Evolutionary conservation across 225 moss, liverwort and hornwort species (phyloP).

Genomic region (Straminergon stramineum): DNA sequence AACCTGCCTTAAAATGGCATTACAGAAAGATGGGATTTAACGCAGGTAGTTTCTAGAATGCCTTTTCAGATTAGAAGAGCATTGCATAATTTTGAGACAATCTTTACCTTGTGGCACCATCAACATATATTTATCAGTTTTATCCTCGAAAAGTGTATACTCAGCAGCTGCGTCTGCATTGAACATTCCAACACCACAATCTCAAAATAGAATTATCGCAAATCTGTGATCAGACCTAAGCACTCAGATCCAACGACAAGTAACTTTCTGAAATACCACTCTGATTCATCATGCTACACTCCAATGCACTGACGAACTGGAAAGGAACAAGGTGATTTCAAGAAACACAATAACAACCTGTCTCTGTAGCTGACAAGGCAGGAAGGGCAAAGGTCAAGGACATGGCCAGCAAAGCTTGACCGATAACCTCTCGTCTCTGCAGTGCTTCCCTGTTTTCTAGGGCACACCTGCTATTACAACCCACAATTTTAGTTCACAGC

Average conservation of each 20-base stretch:
- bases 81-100: background rate
- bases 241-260: background rate
- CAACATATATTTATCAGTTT: conserved; percentile 55
- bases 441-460: background rate
- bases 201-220: background rate
- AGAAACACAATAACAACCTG: background rate
- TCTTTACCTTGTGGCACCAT: conserved; percentile 77
- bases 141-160: conserved; percentile 58
- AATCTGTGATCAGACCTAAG: background rate
- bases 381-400: conserved; percentile 32
- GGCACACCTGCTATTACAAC: conserved; percentile 6
- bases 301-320: background rate
- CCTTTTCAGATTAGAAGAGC: background rate
- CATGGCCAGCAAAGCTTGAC: conserved; percentile 36
- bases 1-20: background rate
- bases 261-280: background rate
- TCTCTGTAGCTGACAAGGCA: conserved; percentile 20
- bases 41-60: background rate
- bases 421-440: conserved; percentile 41
- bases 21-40: background rate
- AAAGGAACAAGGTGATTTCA: background rate
- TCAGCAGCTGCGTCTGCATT: conserved; percentile 33
- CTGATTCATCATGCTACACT: background rate
- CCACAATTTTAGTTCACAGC: background rate
- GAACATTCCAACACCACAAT: background rate